Percentiles rank a stretch among this genome's conserved stretches.
These are phyloP conservation scores for Pythium angustatum DNA, from an alignment of 352 stramenopile species.

Conservation along the genomic window DNA sequence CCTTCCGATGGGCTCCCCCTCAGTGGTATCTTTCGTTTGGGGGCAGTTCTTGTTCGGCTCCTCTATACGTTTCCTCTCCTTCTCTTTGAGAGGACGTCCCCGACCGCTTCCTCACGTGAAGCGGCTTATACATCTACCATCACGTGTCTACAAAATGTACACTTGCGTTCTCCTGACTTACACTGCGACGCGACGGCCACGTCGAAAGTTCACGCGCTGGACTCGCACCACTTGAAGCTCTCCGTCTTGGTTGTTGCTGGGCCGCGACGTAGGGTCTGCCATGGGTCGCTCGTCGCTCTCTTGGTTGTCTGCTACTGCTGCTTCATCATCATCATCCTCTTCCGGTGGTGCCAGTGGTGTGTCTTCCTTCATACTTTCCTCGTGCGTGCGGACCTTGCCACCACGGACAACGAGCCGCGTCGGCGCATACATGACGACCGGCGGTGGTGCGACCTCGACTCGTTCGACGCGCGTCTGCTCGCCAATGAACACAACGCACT, in stretches of 20 bases:
- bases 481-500: slow-evolving; percentile 23
- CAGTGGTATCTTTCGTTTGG: neutral
- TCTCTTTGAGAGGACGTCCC: neutral
- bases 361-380: neutral
- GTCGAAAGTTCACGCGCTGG: slow-evolving; percentile 19
- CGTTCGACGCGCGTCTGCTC: slow-evolving; percentile 27
- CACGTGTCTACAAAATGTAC: too few species aligned
- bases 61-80: neutral
- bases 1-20: slow-evolving; percentile 12
- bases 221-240: slow-evolving; percentile 8
- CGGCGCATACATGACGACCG: slow-evolving; percentile 9
- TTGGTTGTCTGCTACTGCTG: neutral
- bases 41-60: neutral
- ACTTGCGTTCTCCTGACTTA: neutral
- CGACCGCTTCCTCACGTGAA: neutral
- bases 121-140: neutral
- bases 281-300: too few species aligned
- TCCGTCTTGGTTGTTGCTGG: slow-evolving; percentile 2
- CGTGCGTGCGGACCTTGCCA: slow-evolving; percentile 12
- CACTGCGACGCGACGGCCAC: slow-evolving; percentile 13
- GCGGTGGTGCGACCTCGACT: slow-evolving; percentile 15
- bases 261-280: too few species aligned
- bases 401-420: slow-evolving; percentile 9
- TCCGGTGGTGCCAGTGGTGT: too few species aligned
- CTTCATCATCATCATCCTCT: neutral